Evolutionary conservation across 2,329 filamentous ascomycete species (phyloP), one percentile per base, ranked within the genome.

Genomic region (Eutypa lata): DNA sequence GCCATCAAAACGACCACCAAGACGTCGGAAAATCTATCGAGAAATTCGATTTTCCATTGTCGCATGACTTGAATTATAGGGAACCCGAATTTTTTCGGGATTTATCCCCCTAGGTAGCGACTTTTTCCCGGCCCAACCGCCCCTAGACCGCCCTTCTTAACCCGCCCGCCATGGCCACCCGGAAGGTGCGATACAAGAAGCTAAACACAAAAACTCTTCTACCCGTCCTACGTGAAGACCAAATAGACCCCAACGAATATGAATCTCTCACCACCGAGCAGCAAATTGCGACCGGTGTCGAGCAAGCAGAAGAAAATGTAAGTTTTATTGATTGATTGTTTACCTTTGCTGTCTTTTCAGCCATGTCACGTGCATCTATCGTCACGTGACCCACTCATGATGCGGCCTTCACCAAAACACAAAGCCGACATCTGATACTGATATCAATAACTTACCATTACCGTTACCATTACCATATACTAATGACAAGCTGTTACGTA

Each of bases 231-330:
- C 85, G 89, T 71, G 93, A 97, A 76, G 82, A 91, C 73, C 90
- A 97, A 70, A 88, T 97, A 74, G 91, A 97, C 69, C 81, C 88
- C 68, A 83, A 80, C 67, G 84, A 91, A 73, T 96, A 97, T 73
- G 90, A 96, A 75, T 84, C 89, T 65, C 86, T 93, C 70, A 89
- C 88, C 63, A 88, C 88, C 70, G 82, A 90, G 83, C 78, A 85
- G 80, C 76, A 90, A 87, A 91, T 97, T 70, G 91, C 94, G 70
- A 97, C 92, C 61, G 94, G 94, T 74, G 94, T 99, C 65, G 94
- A 99, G 75, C 92, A 96, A 71, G 90, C 87, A 60, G 94, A 99
- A 76, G 92, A 97, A 84, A 93, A 93, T 77, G 94, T 97, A 75
- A 85, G 91, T 90, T 62, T 58, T 65, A 63, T 68, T 62, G 64